A percentile compares a stretch with the other conserved stretches of the same genome.
Evolutionary conservation across 2,329 filamentous ascomycete species (phyloP).

Genomic region (Alternaria novae-zelandiae): DNA sequence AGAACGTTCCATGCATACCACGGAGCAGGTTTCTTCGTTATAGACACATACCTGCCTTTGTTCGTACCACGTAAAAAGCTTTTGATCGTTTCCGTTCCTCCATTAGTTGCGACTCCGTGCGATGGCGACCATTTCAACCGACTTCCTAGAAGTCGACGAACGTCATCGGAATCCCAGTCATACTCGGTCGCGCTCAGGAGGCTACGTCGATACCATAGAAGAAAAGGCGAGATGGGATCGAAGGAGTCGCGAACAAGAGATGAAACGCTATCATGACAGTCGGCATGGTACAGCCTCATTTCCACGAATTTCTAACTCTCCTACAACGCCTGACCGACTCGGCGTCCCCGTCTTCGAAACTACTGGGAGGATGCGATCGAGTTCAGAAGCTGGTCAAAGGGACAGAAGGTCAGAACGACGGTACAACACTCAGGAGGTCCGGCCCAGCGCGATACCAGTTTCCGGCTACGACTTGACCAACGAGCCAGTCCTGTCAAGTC

Average conservation of each 20-base stretch:
- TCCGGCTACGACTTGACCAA: slow-evolving; percentile 13
- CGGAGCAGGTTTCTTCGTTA: not conserved
- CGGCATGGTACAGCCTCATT: not conserved
- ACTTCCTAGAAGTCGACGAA: slow-evolving; percentile 20
- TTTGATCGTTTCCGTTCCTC: not conserved
- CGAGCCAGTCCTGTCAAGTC: slow-evolving; percentile 15
- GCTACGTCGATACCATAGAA: slow-evolving; percentile 31
- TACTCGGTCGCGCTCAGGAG: slow-evolving; percentile 32
- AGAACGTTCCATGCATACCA: not conserved
- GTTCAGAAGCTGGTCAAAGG: slow-evolving; percentile 8
- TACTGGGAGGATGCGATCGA: slow-evolving; percentile 16
- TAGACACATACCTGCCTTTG: not conserved
- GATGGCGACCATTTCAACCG: slow-evolving; percentile 17
- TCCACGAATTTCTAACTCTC: slow-evolving; percentile 3
- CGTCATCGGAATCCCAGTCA: slow-evolving; percentile 2
- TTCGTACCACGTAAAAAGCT: not conserved
- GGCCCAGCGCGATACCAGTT: slow-evolving; percentile 9
- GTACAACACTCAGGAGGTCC: slow-evolving; percentile 27
- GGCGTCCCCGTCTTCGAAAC: slow-evolving; percentile 26
- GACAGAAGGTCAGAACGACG: slow-evolving; percentile 3
- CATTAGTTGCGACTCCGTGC: not conserved
- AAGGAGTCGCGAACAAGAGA: slow-evolving; percentile 25
- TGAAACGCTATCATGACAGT: slow-evolving; percentile 30
- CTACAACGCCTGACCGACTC: slow-evolving; percentile 24
- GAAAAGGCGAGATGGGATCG: slow-evolving; percentile 25